Evolutionary conservation across 2,329 filamentous ascomycete genomes (phyloP).

Genomic region (Sclerotinia minor): DNA sequence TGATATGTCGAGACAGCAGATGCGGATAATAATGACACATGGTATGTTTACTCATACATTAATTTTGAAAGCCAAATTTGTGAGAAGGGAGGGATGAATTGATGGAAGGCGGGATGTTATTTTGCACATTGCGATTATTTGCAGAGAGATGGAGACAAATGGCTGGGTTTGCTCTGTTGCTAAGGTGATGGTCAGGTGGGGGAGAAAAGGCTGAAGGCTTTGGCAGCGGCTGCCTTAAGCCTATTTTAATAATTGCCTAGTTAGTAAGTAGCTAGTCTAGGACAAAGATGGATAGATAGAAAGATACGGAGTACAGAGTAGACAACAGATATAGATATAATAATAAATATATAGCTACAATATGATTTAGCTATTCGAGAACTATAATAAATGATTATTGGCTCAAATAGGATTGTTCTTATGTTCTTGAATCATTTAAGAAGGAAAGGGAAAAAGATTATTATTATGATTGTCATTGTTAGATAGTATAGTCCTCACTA

Average conservation of each 20-base stretch:
- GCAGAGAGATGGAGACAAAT: not conserved
- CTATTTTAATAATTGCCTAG: not conserved
- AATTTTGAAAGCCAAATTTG: not conserved
- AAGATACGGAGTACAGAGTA: too few relatives aligned
- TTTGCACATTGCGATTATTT: conserved; percentile 8
- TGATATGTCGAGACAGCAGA: conserved; percentile 2
- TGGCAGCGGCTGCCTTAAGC: conserved; percentile 1
- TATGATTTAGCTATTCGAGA: too few relatives aligned
- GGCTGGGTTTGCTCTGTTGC: conserved; percentile 13
- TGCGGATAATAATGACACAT: not conserved
- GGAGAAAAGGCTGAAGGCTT: conserved; percentile 1
- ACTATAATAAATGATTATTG: too few relatives aligned
- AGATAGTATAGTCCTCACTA: too few relatives aligned
- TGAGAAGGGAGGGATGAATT: not conserved
- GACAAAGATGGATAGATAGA: too few relatives aligned
- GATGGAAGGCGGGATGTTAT: conserved; percentile 1
- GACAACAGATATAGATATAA: too few relatives aligned
- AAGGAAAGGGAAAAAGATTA: too few relatives aligned
- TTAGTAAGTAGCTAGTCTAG: too few relatives aligned
- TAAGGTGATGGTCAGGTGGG: conserved; percentile 16
- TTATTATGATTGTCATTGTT: too few relatives aligned
- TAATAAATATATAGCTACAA: too few relatives aligned
- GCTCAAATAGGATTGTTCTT: too few relatives aligned
- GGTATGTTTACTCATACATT: not conserved
- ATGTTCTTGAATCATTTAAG: too few relatives aligned